Conservation (phyloP, 2,329 filamentous ascomycete genomes). For the Neurospora sp. region DNA sequence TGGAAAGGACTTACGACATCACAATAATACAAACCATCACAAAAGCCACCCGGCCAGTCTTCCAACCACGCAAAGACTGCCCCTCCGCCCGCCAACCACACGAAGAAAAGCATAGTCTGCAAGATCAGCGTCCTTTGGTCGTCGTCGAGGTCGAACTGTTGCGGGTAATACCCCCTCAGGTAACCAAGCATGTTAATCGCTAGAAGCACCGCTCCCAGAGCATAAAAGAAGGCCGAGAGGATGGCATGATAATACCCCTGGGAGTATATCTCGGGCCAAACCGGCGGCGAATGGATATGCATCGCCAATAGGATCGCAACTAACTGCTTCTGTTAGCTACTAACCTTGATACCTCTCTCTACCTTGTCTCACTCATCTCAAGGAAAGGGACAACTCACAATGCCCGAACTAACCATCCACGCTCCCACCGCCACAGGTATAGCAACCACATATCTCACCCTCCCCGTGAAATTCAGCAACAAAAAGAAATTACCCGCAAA, state of each 20-base stretch:
- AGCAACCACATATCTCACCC: slow-evolving; percentile 56
- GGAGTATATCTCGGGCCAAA: slow-evolving; percentile 43
- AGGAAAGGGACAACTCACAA: slow-evolving; percentile 31
- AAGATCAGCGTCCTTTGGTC: slow-evolving; percentile 60
- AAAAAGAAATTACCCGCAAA: slow-evolving; percentile 58
- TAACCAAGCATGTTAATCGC: slow-evolving; percentile 64
- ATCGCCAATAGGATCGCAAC: slow-evolving; percentile 48
- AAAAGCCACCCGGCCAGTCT: slow-evolving; percentile 29
- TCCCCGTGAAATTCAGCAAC: slow-evolving; percentile 58
- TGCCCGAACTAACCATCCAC: slow-evolving; percentile 52
- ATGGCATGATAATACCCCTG: slow-evolving; percentile 63
- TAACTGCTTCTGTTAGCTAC: slow-evolving; percentile 28
- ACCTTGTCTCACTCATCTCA: background rate
- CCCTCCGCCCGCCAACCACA: slow-evolving; percentile 57
- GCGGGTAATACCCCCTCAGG: slow-evolving; percentile 57
- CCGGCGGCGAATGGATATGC: slow-evolving; percentile 39
- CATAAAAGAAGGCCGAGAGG: slow-evolving; percentile 52
- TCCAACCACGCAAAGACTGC: slow-evolving; percentile 50
- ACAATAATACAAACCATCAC: slow-evolving; percentile 50
- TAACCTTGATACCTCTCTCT: too few species aligned
- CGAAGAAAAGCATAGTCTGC: slow-evolving; percentile 60
- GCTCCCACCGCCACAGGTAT: slow-evolving; percentile 57
- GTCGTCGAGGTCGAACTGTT: slow-evolving; percentile 55
- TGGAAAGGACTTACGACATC: slow-evolving; percentile 35
- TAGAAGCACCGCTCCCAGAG: slow-evolving; percentile 50